Evolutionary conservation across 495 filamentous ascomycete genomes (phyloP), one percentile per base, ranked within the genome.

Genomic region (Cladorrhinum samala): DNA sequence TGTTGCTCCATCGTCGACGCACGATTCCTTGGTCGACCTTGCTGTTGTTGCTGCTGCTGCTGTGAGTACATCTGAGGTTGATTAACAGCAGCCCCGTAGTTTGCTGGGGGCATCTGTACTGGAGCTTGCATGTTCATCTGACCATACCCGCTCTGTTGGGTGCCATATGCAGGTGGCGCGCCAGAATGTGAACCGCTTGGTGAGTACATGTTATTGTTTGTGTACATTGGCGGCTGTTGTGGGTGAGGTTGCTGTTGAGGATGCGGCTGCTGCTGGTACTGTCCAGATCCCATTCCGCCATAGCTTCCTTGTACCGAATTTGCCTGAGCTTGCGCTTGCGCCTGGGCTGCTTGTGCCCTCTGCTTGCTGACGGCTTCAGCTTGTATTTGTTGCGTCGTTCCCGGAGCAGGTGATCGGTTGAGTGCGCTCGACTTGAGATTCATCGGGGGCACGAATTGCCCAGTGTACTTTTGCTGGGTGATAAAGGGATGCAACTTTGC

Each of bases 401-500:
- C 91, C 3, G 94, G 92, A 42, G 94, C 91, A 7, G 92, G 88
- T 8, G 93, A 94, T 61, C 90, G 83, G 59, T 85, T 87, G 23
- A 86, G 72, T 9, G 88, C 84, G 39, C 85, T 87, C 36, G 89
- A 82, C 68, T 95, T 95, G 41, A 96, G 71, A 58, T 95, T 95
- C 89, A 95, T 94, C 8, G 92, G 94, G n/a, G 94, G 94, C 27
- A 96, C 84, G 63, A 97, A 99, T 6, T 88, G 89, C 13, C 89
- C 91, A 0, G 91, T 95, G 65, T 85, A 97, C 72, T 99, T 99
- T 57, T 93, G 87, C 61, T 99, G 94, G 0, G 94, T 99, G 61
- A 99, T 99, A 74, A 99, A 99, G 3, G 94, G 94, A 61, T 99
- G 94, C 60, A 96, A 68, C 62, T 96, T 96, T 25, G 94, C 94